Conservation (phyloP, 371 early-diverging fungal genomes). For the Lichtheimia hyalospora region DNA sequence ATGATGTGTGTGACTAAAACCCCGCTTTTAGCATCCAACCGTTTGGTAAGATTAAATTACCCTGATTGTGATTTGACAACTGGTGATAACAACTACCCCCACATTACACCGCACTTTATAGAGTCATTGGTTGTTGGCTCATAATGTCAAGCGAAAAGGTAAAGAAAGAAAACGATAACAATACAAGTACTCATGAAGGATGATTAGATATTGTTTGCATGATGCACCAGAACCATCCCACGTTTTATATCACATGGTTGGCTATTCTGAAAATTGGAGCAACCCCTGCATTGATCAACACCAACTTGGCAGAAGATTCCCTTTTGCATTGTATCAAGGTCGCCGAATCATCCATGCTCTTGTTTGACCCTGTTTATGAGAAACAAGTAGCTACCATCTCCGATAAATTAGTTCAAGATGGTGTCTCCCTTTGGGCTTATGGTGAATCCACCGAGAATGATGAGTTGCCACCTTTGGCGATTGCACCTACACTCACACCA, state of each 20-base stretch:
- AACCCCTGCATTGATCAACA: slow-evolving; percentile 33
- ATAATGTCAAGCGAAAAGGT: slow-evolving; percentile 6
- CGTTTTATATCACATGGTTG: slow-evolving; percentile 25
- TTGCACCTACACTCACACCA: slow-evolving; percentile 31
- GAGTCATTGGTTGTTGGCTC: slow-evolving; percentile 15
- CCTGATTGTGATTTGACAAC: background rate
- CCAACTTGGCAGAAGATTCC: slow-evolving; percentile 24
- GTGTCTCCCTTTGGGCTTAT: slow-evolving; percentile 20
- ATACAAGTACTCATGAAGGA: background rate
- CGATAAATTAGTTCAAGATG: slow-evolving; percentile 1
- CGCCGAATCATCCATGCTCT: slow-evolving; percentile 20
- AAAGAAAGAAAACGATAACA: background rate
- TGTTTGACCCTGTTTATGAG: slow-evolving; percentile 26
- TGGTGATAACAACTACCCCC: background rate
- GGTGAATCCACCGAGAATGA: slow-evolving; percentile 28
- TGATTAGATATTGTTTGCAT: slow-evolving; percentile 33
- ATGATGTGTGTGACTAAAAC: background rate
- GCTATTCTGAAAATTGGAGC: slow-evolving; percentile 38
- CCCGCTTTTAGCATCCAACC: slow-evolving; percentile 13
- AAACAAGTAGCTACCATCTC: slow-evolving; percentile 21
- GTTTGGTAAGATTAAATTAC: slow-evolving; percentile 13
- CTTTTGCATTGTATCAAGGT: slow-evolving; percentile 36
- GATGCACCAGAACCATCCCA: slow-evolving; percentile 40
- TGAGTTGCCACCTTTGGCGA: slow-evolving; percentile 18
- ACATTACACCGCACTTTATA: too few relatives aligned